Conservation (phyloP, 768 basidiomycete genomes). For the Phanerochaete carnosa region DNA sequence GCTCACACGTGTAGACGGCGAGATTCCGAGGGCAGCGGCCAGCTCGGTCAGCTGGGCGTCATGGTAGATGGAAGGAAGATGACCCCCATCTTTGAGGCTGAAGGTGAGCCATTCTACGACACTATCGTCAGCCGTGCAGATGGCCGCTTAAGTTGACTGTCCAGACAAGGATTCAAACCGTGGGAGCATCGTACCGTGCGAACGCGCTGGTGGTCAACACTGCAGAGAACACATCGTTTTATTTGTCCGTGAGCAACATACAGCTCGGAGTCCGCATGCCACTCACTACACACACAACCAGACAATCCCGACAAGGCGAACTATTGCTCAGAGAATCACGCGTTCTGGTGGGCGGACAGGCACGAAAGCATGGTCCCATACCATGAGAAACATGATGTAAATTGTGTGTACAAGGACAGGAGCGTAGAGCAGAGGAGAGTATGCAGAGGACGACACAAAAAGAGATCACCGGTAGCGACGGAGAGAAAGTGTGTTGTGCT, state of each 20-base stretch:
- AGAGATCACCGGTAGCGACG: conserved; percentile 74
- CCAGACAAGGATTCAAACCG: background rate
- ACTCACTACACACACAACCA: background rate
- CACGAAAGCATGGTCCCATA: conserved; percentile 30
- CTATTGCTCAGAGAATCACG: conserved; percentile 4
- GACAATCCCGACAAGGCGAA: background rate
- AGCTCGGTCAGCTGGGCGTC: background rate
- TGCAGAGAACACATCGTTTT: background rate
- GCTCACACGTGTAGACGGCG: background rate
- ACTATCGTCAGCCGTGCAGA: no score
- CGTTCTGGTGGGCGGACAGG: conserved; percentile 17
- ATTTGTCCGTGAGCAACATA: background rate
- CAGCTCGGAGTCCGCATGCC: background rate
- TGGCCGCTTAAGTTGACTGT: background rate
- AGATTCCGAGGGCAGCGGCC: background rate
- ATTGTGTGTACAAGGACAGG: conserved; percentile 20
- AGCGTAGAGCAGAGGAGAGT: conserved; percentile 23
- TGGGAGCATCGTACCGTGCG: background rate
- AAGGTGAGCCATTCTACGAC: no score
- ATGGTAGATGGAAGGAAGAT: background rate
- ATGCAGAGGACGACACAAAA: conserved; percentile 24
- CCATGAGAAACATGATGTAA: conserved; percentile 27
- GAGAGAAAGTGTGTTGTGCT: conserved; percentile 95
- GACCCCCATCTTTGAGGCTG: background rate
- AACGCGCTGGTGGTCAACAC: background rate